Evolutionary conservation across 73 alveolate species (phyloP).

Genomic region (Paraurostyla sp.): DNA sequence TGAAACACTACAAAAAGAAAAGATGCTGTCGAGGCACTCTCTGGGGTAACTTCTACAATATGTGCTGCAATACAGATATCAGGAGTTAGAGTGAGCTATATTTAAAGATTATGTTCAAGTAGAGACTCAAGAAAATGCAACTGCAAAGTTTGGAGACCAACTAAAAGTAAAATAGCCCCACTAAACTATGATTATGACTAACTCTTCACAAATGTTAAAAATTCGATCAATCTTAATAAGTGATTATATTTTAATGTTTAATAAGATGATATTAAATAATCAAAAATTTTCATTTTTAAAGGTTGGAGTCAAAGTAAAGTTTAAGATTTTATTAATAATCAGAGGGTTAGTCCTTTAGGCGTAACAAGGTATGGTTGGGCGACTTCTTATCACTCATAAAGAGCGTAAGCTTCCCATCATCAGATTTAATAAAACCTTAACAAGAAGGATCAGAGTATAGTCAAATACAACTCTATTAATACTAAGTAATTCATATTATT

Average conservation of each 20-base stretch:
- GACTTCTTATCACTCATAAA: slow-evolving; percentile 50
- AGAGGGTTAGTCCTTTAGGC: slow-evolving; percentile 60
- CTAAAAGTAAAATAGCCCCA: too few species aligned
- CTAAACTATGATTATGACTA: too few species aligned
- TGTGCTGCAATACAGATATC: slow-evolving; percentile 41
- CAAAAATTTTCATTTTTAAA: slow-evolving; percentile 3
- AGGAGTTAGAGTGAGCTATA: neutral
- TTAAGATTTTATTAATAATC: slow-evolving; percentile 1
- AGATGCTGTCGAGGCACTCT: neutral
- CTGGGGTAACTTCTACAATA: neutral
- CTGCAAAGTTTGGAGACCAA: neutral
- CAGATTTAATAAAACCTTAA: slow-evolving; percentile 56
- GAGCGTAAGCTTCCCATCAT: slow-evolving; percentile 59
- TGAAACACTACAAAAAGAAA: neutral
- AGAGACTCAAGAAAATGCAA: neutral
- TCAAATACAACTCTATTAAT: neutral
- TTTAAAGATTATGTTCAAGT: neutral
- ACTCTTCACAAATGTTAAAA: too few species aligned
- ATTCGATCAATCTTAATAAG: too few species aligned
- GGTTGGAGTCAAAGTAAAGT: neutral
- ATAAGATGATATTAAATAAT: too few species aligned
- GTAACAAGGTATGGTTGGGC: slow-evolving; percentile 64
- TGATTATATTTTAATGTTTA: neutral
- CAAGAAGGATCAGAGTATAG: slow-evolving; percentile 46
- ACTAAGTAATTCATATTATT: neutral